These are phyloP conservation scores for Hura crepitans DNA, from an alignment of 441 rosid species.

Conservation along the genomic window DNA sequence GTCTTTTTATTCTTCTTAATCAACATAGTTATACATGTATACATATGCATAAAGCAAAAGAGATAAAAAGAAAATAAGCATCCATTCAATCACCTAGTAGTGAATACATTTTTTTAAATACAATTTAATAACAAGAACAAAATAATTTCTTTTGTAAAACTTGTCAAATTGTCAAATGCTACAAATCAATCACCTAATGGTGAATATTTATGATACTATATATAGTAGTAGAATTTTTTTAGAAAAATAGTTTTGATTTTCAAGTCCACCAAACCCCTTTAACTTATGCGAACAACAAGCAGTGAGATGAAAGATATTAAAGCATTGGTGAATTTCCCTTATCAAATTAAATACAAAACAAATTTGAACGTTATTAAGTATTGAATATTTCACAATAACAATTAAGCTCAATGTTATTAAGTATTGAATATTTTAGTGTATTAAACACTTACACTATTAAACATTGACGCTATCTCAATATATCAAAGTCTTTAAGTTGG, in stretches of 20 bases:
- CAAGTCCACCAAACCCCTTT: not conserved
- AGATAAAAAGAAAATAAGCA: not conserved
- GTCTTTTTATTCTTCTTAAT: not conserved
- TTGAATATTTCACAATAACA: not conserved
- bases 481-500: constrained; percentile 89
- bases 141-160: too few relatives aligned
- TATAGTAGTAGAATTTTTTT: too few relatives aligned
- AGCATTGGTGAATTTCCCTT: not conserved
- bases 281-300: not conserved
- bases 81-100: not conserved
- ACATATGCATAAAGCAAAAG: not conserved
- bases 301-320: not conserved
- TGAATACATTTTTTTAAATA: too few relatives aligned
- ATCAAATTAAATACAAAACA: not conserved
- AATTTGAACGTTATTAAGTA: not conserved
- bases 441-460: constrained; percentile 41
- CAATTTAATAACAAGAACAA: not conserved
- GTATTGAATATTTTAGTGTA: not conserved
- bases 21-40: not conserved
- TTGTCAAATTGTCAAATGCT: not conserved
- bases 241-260: too few relatives aligned
- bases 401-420: not conserved
- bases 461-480: constrained; percentile 76
- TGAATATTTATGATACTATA: not conserved
- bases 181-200: not conserved